Conservation (phyloP, 768 basidiomycete genomes). For the Tricholoma matsutake region DNA sequence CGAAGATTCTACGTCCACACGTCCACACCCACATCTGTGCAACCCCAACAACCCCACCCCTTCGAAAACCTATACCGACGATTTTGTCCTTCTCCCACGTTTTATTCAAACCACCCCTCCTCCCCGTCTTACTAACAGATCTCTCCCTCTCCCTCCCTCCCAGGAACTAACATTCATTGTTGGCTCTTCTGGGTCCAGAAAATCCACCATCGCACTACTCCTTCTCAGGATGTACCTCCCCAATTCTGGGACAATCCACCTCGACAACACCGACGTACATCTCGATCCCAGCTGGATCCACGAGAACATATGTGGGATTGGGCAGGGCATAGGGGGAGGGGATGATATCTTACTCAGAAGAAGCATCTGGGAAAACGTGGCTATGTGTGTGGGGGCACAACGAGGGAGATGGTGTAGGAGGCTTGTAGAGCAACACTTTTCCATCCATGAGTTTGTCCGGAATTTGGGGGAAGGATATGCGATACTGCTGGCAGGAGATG, state of each 20-base stretch:
- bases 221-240: constrained; percentile 78
- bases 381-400: constrained; percentile 53
- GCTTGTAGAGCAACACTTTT: constrained; percentile 82
- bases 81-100: no score
- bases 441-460: constrained; percentile 84
- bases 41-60: no score
- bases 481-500: constrained; percentile 45
- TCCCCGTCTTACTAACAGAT: constrained; percentile 60
- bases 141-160: constrained; percentile 68
- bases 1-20: no score
- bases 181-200: constrained; percentile 91
- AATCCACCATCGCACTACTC: constrained; percentile 84
- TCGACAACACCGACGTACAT: constrained; percentile 76
- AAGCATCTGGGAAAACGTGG: constrained; percentile 82
- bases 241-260: constrained; percentile 55
- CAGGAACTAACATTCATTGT: constrained; percentile 90
- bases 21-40: no score
- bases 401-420: constrained; percentile 68
- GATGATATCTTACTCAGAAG: constrained; percentile 82
- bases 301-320: constrained; percentile 69
- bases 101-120: no score
- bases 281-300: background rate
- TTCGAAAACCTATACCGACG: no score
- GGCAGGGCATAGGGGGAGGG: constrained; percentile 50
- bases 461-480: constrained; percentile 90